Conservation (phyloP, 2,329 filamentous ascomycete species). For the Sarocladium kiliense region DNA sequence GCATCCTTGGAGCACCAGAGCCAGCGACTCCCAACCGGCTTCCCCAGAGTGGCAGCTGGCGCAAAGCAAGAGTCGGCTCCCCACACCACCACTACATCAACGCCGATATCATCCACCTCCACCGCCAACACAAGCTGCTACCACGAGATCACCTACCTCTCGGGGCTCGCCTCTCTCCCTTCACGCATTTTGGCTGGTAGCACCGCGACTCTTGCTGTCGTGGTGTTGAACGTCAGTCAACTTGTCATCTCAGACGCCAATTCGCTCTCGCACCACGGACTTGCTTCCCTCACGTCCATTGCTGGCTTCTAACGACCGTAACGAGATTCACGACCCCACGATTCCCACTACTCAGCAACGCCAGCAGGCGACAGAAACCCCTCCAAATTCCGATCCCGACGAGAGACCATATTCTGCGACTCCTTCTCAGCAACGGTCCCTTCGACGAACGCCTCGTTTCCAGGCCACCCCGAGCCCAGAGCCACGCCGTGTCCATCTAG, state of each 20-base stretch:
- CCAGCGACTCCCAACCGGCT: not conserved
- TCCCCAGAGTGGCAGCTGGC: not conserved
- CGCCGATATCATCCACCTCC: not conserved
- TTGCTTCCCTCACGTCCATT: conserved; percentile 37
- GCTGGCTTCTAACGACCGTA: conserved; percentile 44
- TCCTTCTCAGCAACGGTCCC: conserved; percentile 38
- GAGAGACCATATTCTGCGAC: conserved; percentile 35
- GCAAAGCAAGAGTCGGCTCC: conserved; percentile 3
- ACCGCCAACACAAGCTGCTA: too few species aligned
- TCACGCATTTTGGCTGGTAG: not conserved
- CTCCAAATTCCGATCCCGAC: conserved; percentile 29
- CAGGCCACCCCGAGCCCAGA: conserved; percentile 38
- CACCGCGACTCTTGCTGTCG: conserved; percentile 15
- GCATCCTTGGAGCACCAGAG: not conserved
- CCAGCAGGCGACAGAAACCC: conserved; percentile 30
- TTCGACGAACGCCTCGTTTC: conserved; percentile 50
- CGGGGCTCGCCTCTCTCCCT: not conserved
- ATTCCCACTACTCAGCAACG: conserved; percentile 36
- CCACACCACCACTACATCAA: conserved; percentile 4
- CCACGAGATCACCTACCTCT: not conserved
- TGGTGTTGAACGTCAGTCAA: conserved; percentile 35
- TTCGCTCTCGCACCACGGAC: conserved; percentile 35
- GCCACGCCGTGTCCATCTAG: conserved; percentile 38
- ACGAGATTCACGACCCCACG: conserved; percentile 47
- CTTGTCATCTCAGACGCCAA: conserved; percentile 40